phyloP scores from a whole-genome alignment of 139 green algal species.

The Eudorina sp. region DNA sequence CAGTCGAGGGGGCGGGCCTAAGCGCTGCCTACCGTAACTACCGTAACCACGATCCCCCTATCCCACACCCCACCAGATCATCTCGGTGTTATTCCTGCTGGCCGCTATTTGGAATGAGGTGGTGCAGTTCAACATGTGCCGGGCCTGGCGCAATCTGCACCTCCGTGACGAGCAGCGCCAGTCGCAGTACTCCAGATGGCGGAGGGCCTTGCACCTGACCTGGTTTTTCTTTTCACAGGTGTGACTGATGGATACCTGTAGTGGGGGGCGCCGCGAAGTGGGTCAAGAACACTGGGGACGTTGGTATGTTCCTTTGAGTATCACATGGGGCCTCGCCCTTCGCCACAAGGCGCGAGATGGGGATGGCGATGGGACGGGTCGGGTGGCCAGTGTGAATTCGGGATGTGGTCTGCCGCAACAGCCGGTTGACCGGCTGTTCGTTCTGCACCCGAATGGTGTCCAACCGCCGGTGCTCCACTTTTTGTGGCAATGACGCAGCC shows the following conservation, averaged over 20 bases:
- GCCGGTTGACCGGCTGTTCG: neutral
- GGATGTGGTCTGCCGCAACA: neutral
- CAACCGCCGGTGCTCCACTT: neutral
- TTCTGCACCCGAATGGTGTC: neutral
- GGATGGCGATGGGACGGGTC: too few species aligned
- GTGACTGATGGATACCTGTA: too few species aligned
- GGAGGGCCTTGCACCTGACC: neutral
- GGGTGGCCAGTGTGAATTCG: neutral
- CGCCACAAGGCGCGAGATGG: too few species aligned
- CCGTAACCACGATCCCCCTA: neutral
- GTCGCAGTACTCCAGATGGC: too few species aligned
- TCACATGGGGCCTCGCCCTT: too few species aligned
- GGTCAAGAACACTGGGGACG: too few species aligned
- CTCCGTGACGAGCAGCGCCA: neutral
- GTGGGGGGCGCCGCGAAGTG: too few species aligned
- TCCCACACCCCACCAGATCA: neutral
- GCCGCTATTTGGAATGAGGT: neutral
- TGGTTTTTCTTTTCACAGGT: slow-evolving; percentile 20
- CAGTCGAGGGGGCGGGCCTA: neutral
- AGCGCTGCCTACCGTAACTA: neutral
- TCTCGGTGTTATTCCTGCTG: neutral
- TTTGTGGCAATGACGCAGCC: neutral
- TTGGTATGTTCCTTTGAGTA: too few species aligned
- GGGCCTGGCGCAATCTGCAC: neutral
- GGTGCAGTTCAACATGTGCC: neutral